Evolutionary conservation across 306 rosid species (phyloP), one percentile per base, ranked within the genome.

Genomic region (Glycyrrhiza uralensis): DNA sequence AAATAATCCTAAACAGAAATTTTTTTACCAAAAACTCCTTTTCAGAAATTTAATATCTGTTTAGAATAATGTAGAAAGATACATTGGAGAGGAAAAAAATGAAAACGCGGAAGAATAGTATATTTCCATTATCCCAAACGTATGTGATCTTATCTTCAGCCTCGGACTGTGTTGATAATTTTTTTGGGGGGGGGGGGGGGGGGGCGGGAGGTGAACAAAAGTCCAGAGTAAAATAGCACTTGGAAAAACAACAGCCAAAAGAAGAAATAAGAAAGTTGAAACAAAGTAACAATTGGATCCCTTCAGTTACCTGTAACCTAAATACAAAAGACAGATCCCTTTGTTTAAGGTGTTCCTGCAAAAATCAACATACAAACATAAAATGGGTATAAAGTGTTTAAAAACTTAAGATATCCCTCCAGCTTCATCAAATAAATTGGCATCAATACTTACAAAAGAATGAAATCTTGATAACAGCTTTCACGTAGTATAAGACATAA

Each of bases 261-360:
- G 24, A 56, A 41, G 18, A 44, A 57, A 71, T 74, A 50, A 49
- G 56, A 42, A 56, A 84, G 39, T 23, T 1, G 11, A 51, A 74
- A 15, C 58, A 45, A 39, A 41, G 45, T 13, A 38, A 30, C 22
- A 13, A 69, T 58, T 79, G 11, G 14, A 49, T 71, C 59, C 44
- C 36, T 55, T 67, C 45, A 55, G 54, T 80, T 88, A 95, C 99
- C 99, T 95, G 97, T 76, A 95, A 86, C 77, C 99, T 87, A 85
- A 89, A 95, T 71, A 95, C 96, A 84, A 95, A 95, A 36, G 99
- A 92, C 66, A 92, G 85, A 63, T 95, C 97, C 28, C 92, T 88
- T 84, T 88, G 92, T 79, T 95, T 91, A 19, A 89, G 60, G 82
- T 85, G 99, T 76, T 95, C 99, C 99, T 95, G 90, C 69, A 81